Evolutionary conservation across 2,329 filamentous ascomycete species (phyloP).

Genomic region (Fulvia fulva): DNA sequence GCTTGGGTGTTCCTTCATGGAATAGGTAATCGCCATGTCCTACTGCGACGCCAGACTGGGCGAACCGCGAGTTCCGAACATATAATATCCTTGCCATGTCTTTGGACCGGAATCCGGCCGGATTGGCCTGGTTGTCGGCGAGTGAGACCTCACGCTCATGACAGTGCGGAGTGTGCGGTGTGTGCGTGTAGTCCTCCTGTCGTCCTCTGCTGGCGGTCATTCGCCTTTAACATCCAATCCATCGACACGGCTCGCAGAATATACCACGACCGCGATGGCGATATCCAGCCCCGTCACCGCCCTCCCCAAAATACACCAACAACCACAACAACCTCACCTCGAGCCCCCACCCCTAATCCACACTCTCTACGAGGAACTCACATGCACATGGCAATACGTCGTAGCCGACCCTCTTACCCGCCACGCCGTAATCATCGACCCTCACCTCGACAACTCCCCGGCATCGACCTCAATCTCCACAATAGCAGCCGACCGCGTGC

Average conservation of each 20-base stretch:
- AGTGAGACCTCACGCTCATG: not conserved
- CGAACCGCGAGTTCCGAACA: not conserved
- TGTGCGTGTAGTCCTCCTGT: not conserved
- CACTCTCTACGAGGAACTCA: slow-evolving; percentile 37
- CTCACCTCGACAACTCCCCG: slow-evolving; percentile 54
- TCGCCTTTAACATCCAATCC: not conserved
- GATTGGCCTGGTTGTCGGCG: not conserved
- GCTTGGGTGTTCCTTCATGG: not conserved
- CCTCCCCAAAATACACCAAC: not conserved
- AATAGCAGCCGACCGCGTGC: slow-evolving; percentile 20
- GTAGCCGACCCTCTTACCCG: slow-evolving; percentile 51
- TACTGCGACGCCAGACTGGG: not conserved
- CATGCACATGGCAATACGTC: slow-evolving; percentile 59
- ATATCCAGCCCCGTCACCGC: not conserved
- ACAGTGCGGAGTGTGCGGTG: not conserved
- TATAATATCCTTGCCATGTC: not conserved
- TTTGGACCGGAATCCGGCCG: not conserved
- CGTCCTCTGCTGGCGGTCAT: not conserved
- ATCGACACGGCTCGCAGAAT: not conserved
- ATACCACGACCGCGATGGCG: not conserved
- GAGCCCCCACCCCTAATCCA: slow-evolving; percentile 24
- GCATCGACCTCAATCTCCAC: slow-evolving; percentile 20
- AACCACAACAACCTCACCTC: slow-evolving; percentile 5
- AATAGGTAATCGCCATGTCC: not conserved
- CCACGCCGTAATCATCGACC: slow-evolving; percentile 56